These are phyloP conservation scores for Trametes gibbosa DNA, from an alignment of 768 basidiomycete species.

Conservation along the genomic window DNA sequence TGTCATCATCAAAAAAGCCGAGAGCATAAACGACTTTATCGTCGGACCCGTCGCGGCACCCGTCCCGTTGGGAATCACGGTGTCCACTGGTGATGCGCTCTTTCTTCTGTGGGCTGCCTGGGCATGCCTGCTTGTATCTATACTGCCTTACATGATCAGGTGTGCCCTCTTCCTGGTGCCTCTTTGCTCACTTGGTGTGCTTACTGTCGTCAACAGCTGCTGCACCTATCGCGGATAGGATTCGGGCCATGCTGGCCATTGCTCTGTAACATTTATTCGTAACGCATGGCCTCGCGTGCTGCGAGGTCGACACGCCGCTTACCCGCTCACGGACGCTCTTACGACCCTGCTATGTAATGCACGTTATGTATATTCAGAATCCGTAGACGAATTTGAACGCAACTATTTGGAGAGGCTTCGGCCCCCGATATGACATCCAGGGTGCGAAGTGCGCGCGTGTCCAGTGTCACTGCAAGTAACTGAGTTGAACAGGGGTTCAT, in stretches of 20 bases:
- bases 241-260: background rate
- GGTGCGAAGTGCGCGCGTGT: too few relatives aligned
- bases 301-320: background rate
- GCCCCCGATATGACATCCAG: too few relatives aligned
- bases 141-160: conserved; percentile 78
- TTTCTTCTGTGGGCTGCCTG: conserved; percentile 76
- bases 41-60: conserved; percentile 36
- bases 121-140: conserved; percentile 59
- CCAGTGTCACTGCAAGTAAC: too few relatives aligned
- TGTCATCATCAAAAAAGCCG: conserved; percentile 60
- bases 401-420: too few relatives aligned
- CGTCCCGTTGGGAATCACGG: conserved; percentile 56
- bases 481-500: too few relatives aligned
- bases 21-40: conserved; percentile 53
- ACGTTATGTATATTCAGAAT: conserved; percentile 8
- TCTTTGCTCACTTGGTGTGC: background rate
- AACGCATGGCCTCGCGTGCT: conserved; percentile 1
- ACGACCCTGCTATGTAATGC: conserved; percentile 13
- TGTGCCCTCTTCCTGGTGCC: conserved; percentile 35
- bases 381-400: conserved; percentile 4
- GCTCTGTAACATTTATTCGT: conserved; percentile 4
- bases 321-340: conserved; percentile 7
- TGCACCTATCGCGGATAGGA: conserved; percentile 72
- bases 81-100: conserved; percentile 60
- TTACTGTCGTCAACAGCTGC: conserved; percentile 45